phyloP scores from a whole-genome alignment of 2,329 filamentous ascomycete genomes.

The Zalaria sp. region DNA sequence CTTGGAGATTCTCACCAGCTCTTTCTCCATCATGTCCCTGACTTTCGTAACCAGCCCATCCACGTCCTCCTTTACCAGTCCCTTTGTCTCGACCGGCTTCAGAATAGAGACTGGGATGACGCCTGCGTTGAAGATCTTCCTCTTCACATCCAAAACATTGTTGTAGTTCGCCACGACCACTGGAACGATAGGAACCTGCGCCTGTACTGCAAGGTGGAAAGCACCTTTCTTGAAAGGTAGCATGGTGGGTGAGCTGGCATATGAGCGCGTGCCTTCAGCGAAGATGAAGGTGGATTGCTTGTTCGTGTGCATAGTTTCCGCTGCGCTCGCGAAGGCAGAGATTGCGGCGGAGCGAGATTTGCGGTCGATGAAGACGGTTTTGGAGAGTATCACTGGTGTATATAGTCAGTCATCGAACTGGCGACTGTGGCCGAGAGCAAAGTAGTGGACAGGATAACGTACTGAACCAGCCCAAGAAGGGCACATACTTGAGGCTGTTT shows the following conservation, averaged over 20 bases:
- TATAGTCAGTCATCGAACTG: conserved; percentile 3
- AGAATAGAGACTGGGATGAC: conserved; percentile 55
- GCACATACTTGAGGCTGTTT: conserved; percentile 61
- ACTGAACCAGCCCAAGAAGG: conserved; percentile 89
- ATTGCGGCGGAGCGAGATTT: conserved; percentile 70
- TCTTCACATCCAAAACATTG: conserved; percentile 31
- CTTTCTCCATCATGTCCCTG: conserved; percentile 61
- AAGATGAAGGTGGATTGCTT: conserved; percentile 67
- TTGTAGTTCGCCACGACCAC: conserved; percentile 42
- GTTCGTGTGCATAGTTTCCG: conserved; percentile 58
- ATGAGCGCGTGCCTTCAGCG: conserved; percentile 85
- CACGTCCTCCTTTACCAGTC: conserved; percentile 61
- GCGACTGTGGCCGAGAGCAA: neutral
- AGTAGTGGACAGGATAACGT: conserved; percentile 9
- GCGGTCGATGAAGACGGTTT: conserved; percentile 91
- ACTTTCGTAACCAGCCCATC: conserved; percentile 56
- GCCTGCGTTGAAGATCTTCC: conserved; percentile 26
- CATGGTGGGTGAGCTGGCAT: conserved; percentile 65
- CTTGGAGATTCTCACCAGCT: conserved; percentile 26
- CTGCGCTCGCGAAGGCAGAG: conserved; percentile 72
- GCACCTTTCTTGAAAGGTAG: conserved; percentile 98
- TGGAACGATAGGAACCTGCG: conserved; percentile 83
- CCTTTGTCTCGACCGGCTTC: conserved; percentile 63
- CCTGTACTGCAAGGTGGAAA: conserved; percentile 90
- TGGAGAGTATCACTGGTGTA: conserved; percentile 55